phyloP scores from a whole-genome alignment of 371 early-diverging fungal genomes.

The Blastocladiella emersonii region DNA sequence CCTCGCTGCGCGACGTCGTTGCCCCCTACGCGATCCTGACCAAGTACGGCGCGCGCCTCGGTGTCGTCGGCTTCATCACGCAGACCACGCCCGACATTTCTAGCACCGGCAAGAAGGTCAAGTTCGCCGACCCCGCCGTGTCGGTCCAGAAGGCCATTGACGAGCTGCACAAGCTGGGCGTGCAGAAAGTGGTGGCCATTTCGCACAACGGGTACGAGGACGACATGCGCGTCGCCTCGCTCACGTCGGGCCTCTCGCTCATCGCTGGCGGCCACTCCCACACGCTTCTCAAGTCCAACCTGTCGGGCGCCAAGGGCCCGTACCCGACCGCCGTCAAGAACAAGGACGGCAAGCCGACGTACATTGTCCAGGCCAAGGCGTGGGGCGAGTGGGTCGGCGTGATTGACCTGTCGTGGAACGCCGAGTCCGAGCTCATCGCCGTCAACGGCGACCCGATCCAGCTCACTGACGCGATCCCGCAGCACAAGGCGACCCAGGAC shows the following conservation, averaged over 20 bases:
- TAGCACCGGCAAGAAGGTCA: slow-evolving; percentile 22
- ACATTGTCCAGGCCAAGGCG: slow-evolving; percentile 37
- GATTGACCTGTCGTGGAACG: slow-evolving; percentile 43
- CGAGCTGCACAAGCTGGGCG: slow-evolving; percentile 36
- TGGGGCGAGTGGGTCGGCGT: slow-evolving; percentile 55
- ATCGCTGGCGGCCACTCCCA: slow-evolving; percentile 69
- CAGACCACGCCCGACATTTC: slow-evolving; percentile 44
- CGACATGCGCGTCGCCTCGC: slow-evolving; percentile 42
- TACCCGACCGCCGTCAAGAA: slow-evolving; percentile 45
- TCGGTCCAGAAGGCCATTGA: slow-evolving; percentile 43
- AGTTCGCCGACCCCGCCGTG: slow-evolving; percentile 30
- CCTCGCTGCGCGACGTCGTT: slow-evolving; percentile 27
- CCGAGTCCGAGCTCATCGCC: slow-evolving; percentile 25
- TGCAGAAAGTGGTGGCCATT: slow-evolving; percentile 44
- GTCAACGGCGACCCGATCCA: slow-evolving; percentile 40
- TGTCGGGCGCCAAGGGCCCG: slow-evolving; percentile 24
- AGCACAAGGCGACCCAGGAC: slow-evolving; percentile 20
- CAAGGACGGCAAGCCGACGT: slow-evolving; percentile 36
- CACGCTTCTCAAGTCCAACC: slow-evolving; percentile 29
- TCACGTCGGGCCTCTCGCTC: slow-evolving; percentile 30
- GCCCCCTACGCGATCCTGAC: slow-evolving; percentile 50
- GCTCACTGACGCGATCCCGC: slow-evolving; percentile 27
- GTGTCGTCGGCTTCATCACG: slow-evolving; percentile 2
- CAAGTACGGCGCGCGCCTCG: slow-evolving; percentile 40
- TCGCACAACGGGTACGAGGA: slow-evolving; percentile 53